These are phyloP conservation scores for Camelina sativa DNA, from an alignment of 345 rosid species.

Conservation along the genomic window DNA sequence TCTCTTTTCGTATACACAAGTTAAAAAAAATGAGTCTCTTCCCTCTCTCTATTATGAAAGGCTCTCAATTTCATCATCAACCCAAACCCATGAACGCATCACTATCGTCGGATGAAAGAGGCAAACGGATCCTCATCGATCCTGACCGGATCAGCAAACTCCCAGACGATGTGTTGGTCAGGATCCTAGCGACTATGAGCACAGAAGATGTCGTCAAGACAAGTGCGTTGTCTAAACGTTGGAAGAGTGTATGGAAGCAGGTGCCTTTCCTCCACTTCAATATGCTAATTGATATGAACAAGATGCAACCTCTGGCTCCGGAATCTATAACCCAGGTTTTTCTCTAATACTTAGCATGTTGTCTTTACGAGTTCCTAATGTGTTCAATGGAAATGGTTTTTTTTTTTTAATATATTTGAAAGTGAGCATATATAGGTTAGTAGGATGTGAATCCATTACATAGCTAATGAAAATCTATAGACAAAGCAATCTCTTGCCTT, in stretches of 20 bases:
- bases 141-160: not conserved
- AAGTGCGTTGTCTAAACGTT: not conserved
- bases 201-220: not conserved
- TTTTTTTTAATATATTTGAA: not conserved
- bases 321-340: slow-evolving; percentile 7
- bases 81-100: not conserved
- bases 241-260: slow-evolving; percentile 22
- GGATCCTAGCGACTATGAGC: not conserved
- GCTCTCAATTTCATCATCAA: not conserved
- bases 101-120: not conserved
- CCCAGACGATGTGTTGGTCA: not conserved
- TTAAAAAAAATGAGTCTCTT: not conserved
- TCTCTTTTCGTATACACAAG: not conserved
- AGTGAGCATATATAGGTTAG: too few species aligned
- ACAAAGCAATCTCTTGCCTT: too few species aligned
- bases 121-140: not conserved
- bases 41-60: not conserved
- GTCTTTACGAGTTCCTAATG: not conserved
- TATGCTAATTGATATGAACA: not conserved
- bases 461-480: too few species aligned
- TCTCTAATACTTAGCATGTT: not conserved
- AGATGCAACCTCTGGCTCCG: too few species aligned
- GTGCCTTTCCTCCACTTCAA: not conserved
- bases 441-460: too few species aligned
- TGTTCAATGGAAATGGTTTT: not conserved